Percentiles rank a stretch among this genome's conserved stretches.
Conservation (phyloP, 169 alveolate species). For the Perkinsus chesapeaki region DNA sequence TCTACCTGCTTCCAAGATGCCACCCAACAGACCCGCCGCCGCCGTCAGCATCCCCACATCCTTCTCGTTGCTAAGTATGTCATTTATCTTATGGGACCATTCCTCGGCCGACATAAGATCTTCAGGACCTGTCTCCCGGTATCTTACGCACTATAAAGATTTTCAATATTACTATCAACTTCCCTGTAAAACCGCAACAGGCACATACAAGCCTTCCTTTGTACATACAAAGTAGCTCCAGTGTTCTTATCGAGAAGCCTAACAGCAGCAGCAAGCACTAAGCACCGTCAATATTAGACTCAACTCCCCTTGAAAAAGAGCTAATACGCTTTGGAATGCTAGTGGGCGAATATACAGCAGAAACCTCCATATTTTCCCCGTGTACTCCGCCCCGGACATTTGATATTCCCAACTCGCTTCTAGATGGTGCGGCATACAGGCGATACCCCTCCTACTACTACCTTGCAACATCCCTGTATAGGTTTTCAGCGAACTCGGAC, state of each 20-base stretch:
- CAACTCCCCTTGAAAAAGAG: not conserved
- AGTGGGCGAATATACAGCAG: too few species aligned
- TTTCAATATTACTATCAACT: slow-evolving; percentile 23
- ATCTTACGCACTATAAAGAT: slow-evolving; percentile 20
- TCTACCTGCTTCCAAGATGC: not conserved
- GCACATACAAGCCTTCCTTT: slow-evolving; percentile 37
- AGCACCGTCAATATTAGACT: too few species aligned
- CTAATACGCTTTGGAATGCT: not conserved
- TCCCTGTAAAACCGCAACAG: slow-evolving; percentile 33
- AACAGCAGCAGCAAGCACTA: not conserved
- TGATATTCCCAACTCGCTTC: too few species aligned
- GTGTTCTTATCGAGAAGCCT: not conserved
- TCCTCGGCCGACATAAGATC: not conserved
- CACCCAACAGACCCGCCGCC: not conserved
- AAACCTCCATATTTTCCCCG: too few species aligned
- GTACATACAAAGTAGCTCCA: not conserved
- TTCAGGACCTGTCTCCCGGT: not conserved
- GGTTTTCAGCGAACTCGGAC: slow-evolving; percentile 48
- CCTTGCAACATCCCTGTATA: slow-evolving; percentile 53
- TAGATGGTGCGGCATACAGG: too few species aligned
- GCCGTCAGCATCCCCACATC: slow-evolving; percentile 5
- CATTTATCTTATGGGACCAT: not conserved
- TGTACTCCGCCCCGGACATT: too few species aligned
- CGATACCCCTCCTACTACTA: slow-evolving; percentile 24
- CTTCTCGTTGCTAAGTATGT: not conserved